Evolutionary conservation across 768 basidiomycete species (phyloP).

Genomic region (Roridomyces roridus): DNA sequence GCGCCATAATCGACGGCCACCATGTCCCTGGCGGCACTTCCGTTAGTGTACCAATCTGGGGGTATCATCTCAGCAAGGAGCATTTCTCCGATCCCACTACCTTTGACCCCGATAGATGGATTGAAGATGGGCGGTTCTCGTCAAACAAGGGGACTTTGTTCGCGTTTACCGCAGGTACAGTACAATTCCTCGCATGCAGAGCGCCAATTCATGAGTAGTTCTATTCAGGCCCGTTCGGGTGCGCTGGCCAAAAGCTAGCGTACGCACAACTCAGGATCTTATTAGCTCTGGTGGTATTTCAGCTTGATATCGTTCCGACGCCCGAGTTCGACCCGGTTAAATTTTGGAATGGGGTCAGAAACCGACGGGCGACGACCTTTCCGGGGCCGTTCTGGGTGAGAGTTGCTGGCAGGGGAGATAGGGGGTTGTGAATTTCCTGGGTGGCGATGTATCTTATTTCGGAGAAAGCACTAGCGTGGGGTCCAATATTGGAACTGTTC

Average conservation of each 20-base stretch:
- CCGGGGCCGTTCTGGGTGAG: neutral
- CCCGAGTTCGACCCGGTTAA: neutral
- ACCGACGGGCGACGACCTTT: neutral
- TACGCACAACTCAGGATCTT: neutral
- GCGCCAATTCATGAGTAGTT: too few relatives aligned
- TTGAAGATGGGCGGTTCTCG: neutral
- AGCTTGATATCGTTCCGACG: neutral
- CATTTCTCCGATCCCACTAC: neutral
- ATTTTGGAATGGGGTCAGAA: conserved; percentile 4
- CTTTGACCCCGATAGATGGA: conserved; percentile 6
- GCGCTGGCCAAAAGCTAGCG: neutral
- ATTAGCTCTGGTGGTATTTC: neutral
- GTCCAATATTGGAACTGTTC: too few relatives aligned
- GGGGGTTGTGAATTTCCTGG: too few relatives aligned
- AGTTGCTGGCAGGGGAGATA: too few relatives aligned
- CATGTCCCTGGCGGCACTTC: neutral
- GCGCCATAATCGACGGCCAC: neutral
- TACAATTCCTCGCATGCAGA: too few relatives aligned
- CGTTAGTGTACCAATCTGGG: neutral
- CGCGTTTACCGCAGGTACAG: neutral
- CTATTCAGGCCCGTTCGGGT: conserved; percentile 1
- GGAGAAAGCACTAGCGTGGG: too few relatives aligned
- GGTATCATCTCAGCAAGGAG: conserved; percentile 1
- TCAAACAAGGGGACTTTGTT: neutral
- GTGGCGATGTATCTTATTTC: too few relatives aligned